Base-by-base conservation (phyloP, 768 basidiomycete species). In the Paxillus involutus region DNA sequence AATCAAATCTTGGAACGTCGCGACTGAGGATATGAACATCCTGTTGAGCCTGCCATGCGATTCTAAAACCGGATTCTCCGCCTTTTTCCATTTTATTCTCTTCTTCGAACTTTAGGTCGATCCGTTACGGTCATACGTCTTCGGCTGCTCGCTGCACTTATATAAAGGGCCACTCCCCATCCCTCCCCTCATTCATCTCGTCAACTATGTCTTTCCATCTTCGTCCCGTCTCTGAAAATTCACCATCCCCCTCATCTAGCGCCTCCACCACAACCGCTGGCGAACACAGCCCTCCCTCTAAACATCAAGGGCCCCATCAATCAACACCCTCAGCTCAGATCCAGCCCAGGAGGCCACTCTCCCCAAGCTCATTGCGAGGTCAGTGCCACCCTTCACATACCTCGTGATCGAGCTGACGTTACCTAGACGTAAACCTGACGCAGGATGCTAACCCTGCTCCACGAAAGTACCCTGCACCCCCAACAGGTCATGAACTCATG, bases 401-500 rank as follows among this genome's bases (percentile, higher is more conserved):
- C 7, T 59, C 47, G 14, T 35, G 30, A 43, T 37, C 35, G 17
- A 16, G 16, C 56, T 69, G 45, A 69, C 44, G 55, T 11, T 36
- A 39, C 59, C 11, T 63, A 88, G 87, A 89, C 67, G 74, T 89
- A 60, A 86, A 88, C 65, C 77, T 88, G 46, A 73, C 80, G 0
- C 80, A 81, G 53, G 73, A 77, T 39, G 73, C 77, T 51, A 80
- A 79, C 59, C 72, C 76, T 54, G 66, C 72, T 3, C 71, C 78
- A 3, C 75, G 85, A 53, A 84, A 83, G 58, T 88, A 83, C 65
- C 89, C 89, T 16, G 81, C 86, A 1, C 89, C 89, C 1, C 85
- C 88, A 5, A 89, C 86, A 0, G 89, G 89, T 2, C 89, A 91
- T 60, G 88, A 91, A 59, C 79, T 91, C 61, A 91, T 91, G 89